Conservation (phyloP, 2,329 filamentous ascomycete species). For the Escovopsis sp. region DNA sequence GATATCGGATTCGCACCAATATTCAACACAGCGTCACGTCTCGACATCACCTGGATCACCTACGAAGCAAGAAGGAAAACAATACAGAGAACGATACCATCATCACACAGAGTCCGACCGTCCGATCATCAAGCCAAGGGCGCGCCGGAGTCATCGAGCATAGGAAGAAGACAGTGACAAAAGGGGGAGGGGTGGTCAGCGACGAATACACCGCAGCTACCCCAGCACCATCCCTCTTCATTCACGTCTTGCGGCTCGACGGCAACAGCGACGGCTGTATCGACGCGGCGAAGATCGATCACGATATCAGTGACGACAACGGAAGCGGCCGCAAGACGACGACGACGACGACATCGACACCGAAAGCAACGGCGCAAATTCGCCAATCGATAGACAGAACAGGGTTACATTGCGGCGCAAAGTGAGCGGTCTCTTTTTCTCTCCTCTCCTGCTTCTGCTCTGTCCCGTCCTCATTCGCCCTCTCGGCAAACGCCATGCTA, state of each 20-base stretch:
- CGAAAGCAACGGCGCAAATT: neutral
- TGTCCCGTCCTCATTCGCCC: neutral
- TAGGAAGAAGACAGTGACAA: too few relatives aligned
- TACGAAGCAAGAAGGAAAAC: too few relatives aligned
- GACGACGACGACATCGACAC: neutral
- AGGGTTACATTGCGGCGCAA: neutral
- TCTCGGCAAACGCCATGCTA: constrained; percentile 4
- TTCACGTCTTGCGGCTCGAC: neutral
- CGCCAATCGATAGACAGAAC: neutral
- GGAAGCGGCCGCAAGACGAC: neutral
- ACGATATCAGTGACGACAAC: neutral
- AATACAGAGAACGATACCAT: too few relatives aligned
- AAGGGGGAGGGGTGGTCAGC: too few relatives aligned
- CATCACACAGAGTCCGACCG: too few relatives aligned
- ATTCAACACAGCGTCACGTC: too few relatives aligned
- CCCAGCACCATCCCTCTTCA: too few relatives aligned
- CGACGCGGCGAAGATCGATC: neutral
- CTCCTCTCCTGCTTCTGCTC: neutral
- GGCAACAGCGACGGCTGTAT: neutral
- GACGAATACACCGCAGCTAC: too few relatives aligned
- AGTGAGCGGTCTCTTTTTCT: constrained; percentile 3
- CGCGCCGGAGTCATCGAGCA: too few relatives aligned
- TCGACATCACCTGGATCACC: too few relatives aligned
- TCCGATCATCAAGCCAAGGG: too few relatives aligned
- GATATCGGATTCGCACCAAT: too few relatives aligned